Base-by-base conservation (phyloP, 225 moss, liverwort and hornwort species). In the Rhytidiadelphus loreus region DNA sequence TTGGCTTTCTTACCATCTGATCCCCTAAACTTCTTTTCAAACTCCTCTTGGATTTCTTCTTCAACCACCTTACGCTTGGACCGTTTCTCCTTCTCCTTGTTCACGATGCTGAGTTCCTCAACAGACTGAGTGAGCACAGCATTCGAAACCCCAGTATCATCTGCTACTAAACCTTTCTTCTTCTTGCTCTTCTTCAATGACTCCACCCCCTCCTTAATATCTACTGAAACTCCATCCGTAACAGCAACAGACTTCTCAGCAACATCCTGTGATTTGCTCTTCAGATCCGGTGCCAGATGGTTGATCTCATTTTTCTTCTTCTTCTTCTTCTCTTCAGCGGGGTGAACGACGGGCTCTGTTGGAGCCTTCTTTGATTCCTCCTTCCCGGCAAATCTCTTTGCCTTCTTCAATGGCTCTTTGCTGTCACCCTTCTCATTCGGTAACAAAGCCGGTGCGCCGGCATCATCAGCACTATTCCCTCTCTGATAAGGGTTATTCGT, bases 401-500 rank as follows among this genome's bases (percentile, higher is more conserved):
- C 68, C 89, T 92, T 89, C 92, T 83, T 87, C 90, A 81, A 50
- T 28, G 83, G 33, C 66, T 82, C 91, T 61, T 83, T 89, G 69
- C 52, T 90, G 55, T 70, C 83, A 69, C 39, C 80, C 80, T 83
- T 90, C 61, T 80, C 87, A 82, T 44, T 90, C 63, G 25, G 81
- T 60, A 70, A 37, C 41, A 80, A 46, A 80, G 33, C 62, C 41
- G 84, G 55, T 56, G 82, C 70, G 55, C 86, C 86, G 62, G 86
- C 89, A 62, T 64, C 90, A 88, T 86, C 84, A 48, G 80, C 88
- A 58, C 41, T 61, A 61, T 83, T 91, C 85, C 88, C 94, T 84
- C 96, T 92, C 82, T 95, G 95, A 66, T 92, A 97, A 15, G 96
- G 96, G 86, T 97, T 98, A 77, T 97, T 97, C 30, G 93, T 94